These are phyloP conservation scores for Setaria viridis DNA, from an alignment of 202 grass and related monocot species.

Conservation along the genomic window DNA sequence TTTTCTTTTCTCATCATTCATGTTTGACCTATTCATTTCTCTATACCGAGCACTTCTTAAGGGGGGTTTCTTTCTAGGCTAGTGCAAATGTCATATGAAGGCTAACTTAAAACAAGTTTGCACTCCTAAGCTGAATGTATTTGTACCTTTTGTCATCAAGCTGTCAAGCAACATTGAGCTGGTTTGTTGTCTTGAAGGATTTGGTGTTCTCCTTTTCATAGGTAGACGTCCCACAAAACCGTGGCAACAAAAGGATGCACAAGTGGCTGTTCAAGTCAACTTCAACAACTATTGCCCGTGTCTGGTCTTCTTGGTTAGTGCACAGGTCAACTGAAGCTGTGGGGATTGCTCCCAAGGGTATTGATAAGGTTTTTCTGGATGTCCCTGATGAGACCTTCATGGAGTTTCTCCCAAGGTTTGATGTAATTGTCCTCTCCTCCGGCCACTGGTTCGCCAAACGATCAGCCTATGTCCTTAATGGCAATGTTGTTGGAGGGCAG, in stretches of 20 bases:
- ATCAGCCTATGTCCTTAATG: slow-evolving; percentile 74
- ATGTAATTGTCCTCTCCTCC: slow-evolving; percentile 87
- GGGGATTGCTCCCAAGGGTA: slow-evolving; percentile 57
- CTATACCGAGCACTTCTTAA: background rate
- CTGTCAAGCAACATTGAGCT: background rate
- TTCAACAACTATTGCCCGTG: slow-evolving; percentile 70
- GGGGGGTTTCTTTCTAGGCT: background rate
- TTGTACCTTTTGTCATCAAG: slow-evolving; percentile 15
- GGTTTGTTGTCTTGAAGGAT: slow-evolving; percentile 26
- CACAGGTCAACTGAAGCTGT: slow-evolving; percentile 68
- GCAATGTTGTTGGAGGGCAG: slow-evolving; percentile 79
- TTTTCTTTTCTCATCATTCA: slow-evolving; percentile 14
- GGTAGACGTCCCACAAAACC: slow-evolving; percentile 84
- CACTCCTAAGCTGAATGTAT: slow-evolving; percentile 8
- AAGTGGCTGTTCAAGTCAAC: slow-evolving; percentile 86
- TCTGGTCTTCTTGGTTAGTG: slow-evolving; percentile 97
- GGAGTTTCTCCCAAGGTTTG: slow-evolving; percentile 74
- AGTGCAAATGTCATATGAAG: background rate
- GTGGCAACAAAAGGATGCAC: slow-evolving; percentile 68
- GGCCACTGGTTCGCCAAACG: slow-evolving; percentile 95
- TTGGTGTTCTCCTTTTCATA: slow-evolving; percentile 48
- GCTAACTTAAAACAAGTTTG: slow-evolving; percentile 9
- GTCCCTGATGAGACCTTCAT: slow-evolving; percentile 81
- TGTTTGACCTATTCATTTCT: background rate
- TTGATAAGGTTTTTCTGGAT: slow-evolving; percentile 92